Base-by-base conservation (phyloP, 2,329 filamentous ascomycete genomes). In the Talaromyces sp. region DNA sequence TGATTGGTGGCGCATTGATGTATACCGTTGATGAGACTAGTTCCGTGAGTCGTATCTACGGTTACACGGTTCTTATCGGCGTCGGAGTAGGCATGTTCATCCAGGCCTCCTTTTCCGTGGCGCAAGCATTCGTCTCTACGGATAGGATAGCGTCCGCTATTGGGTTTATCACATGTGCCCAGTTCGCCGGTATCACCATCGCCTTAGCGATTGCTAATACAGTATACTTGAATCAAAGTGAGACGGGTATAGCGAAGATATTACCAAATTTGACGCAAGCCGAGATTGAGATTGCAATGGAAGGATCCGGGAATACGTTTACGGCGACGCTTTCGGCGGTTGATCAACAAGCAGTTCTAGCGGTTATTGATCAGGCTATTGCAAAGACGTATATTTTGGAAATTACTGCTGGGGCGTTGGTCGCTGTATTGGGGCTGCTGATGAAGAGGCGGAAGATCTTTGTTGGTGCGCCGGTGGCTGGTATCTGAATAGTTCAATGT, bases 1-100 rank as follows among this genome's bases (percentile, higher is more conserved):
- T 74, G 0, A 68, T 72, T 14, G 73, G 72, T 3, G 60, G 63
- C n/a, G 69, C 68, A 1, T 54, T 71, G 13, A 62, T 72, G 56
- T 68, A 67, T 52, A 70, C 68, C 5, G 64, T 73, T 13, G 41
- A 64, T 3, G 37, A 62, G 6, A 33, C 62, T 9, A 74, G 70
- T 2, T 64, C 64, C 1, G 50, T 54, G 14, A 63, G 68, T 19
- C 50, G 59, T 1, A 67, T 75, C 16, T 76, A 75, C 52, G 74
- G 72, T 1, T 72, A 68, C 60, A 68, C 54, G 3, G 64, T 73
- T 10, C 14, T 75, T 0, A 50, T 73, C 9, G 74, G 69, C 6
- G 45, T 69, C 16, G 74, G 73, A 1, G 60, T 66, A 3, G 59
- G 59, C 13, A 67, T 71, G 2, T 71, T 65, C 43, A 59, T 60